These are phyloP conservation scores for Lipomyces spencermartinsiae DNA, from an alignment of 805 yeast species.

Conservation along the genomic window DNA sequence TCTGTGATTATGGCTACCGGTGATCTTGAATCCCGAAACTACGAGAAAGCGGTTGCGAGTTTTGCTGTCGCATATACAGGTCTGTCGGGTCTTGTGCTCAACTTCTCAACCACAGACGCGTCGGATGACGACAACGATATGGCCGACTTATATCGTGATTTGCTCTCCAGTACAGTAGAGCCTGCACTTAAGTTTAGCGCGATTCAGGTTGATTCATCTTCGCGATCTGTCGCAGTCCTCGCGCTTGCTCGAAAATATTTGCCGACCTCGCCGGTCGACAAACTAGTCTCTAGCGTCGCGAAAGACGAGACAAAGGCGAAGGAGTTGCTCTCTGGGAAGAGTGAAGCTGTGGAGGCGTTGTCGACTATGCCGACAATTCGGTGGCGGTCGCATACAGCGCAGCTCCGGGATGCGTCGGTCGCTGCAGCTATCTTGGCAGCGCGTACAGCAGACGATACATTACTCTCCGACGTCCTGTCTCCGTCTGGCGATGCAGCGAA, in stretches of 20 bases:
- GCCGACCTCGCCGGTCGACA: constrained; percentile 50
- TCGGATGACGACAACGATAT: constrained; percentile 38
- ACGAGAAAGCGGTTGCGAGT: constrained; percentile 59
- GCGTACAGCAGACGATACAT: constrained; percentile 36
- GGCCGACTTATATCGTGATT: constrained; percentile 55
- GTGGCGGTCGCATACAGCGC: constrained; percentile 70
- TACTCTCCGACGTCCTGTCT: constrained; percentile 34
- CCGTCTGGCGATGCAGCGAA: constrained; percentile 31
- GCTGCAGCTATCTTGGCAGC: constrained; percentile 53
- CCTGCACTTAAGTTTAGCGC: constrained; percentile 62
- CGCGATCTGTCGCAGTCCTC: constrained; percentile 55
- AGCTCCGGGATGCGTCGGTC: constrained; percentile 71
- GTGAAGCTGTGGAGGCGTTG: constrained; percentile 37
- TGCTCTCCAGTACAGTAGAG: constrained; percentile 65
- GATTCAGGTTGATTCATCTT: constrained; percentile 16
- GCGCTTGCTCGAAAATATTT: constrained; percentile 56
- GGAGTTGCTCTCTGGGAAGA: constrained; percentile 24
- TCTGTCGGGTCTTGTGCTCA: constrained; percentile 58
- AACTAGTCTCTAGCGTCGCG: constrained; percentile 50
- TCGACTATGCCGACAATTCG: constrained; percentile 54
- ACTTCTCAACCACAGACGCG: constrained; percentile 36
- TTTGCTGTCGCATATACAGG: constrained; percentile 68
- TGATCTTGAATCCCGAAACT: constrained; percentile 60
- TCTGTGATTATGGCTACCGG: constrained; percentile 62
- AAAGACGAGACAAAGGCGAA: constrained; percentile 30